Evolutionary conservation across 176 grass and related monocot genomes (phyloP).

Genomic region (Eleusine indica): DNA sequence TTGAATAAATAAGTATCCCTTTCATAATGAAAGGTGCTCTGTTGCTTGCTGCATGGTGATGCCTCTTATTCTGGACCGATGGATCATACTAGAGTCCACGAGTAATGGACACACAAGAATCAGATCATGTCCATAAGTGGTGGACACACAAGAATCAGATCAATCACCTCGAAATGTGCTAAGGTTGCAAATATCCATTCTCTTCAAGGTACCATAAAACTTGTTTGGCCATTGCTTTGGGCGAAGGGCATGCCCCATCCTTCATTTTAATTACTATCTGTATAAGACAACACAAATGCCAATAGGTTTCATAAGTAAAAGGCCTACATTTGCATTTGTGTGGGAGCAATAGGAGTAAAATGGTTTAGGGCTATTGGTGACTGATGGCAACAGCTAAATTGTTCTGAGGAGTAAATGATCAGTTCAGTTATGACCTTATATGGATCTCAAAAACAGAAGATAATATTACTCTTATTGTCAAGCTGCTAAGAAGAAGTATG

Average conservation of each 20-base stretch:
- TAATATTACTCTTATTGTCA: neutral
- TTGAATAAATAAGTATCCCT: neutral
- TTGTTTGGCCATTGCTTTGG: slow-evolving; percentile 84
- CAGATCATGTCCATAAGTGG: slow-evolving; percentile 46
- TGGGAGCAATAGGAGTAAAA: neutral
- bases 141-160: slow-evolving; percentile 46
- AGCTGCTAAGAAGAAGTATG: slow-evolving; percentile 16
- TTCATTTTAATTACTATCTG: slow-evolving; percentile 79
- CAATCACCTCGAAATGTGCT: slow-evolving; percentile 34
- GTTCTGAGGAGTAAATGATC: slow-evolving; percentile 9
- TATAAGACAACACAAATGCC: slow-evolving; percentile 28
- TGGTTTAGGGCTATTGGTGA: neutral
- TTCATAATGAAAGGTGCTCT: slow-evolving; percentile 5
- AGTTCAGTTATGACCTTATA: neutral
- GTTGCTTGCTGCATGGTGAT: slow-evolving; percentile 1
- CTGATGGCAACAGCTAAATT: neutral
- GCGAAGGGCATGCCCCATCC: slow-evolving; percentile 72
- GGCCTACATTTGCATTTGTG: slow-evolving; percentile 6
- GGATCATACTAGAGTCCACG: slow-evolving; percentile 46
- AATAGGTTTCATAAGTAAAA: neutral
- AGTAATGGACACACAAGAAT: slow-evolving; percentile 53
- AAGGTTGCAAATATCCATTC: slow-evolving; percentile 72
- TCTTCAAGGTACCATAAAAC: slow-evolving; percentile 70
- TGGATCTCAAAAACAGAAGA: neutral
- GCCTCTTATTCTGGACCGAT: slow-evolving; percentile 43